Evolutionary conservation across 805 yeast species (phyloP).

Genomic region (Wickerhamiella cacticola): DNA sequence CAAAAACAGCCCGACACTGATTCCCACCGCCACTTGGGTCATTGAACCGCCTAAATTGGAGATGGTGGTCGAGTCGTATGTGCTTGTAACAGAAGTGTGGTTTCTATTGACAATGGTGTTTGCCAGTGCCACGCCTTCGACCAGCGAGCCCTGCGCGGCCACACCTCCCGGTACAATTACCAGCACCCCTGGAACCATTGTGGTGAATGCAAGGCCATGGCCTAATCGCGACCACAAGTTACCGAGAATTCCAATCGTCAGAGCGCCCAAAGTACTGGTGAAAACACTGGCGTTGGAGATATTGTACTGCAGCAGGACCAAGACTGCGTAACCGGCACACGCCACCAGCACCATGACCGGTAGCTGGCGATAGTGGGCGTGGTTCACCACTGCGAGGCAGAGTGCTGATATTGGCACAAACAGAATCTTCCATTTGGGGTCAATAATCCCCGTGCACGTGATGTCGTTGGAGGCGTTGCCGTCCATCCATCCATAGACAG

Average conservation of each 20-base stretch:
- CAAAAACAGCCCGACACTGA: conserved; percentile 84
- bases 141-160: conserved; percentile 75
- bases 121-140: conserved; percentile 70
- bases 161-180: conserved; percentile 93
- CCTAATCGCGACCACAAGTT: conserved; percentile 78
- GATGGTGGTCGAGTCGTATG: conserved; percentile 20
- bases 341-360: conserved; percentile 76
- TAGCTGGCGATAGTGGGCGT: conserved; percentile 68
- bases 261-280: conserved; percentile 82
- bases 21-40: conserved; percentile 90
- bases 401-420: conserved; percentile 67
- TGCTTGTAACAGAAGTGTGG: conserved; percentile 13
- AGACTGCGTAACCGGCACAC: conserved; percentile 68
- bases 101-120: conserved; percentile 45
- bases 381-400: conserved; percentile 62
- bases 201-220: conserved; percentile 85
- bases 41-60: conserved; percentile 41
- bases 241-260: conserved; percentile 77
- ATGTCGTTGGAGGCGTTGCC: conserved; percentile 37
- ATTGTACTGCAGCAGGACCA: conserved; percentile 66
- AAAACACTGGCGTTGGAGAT: conserved; percentile 66
- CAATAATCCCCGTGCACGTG: conserved; percentile 16
- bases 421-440: conserved; percentile 50
- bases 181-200: conserved; percentile 91
- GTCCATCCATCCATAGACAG: conserved; percentile 91